Evolutionary conservation across 306 rosid species (phyloP).

Genomic region (Fragaria vesca): DNA sequence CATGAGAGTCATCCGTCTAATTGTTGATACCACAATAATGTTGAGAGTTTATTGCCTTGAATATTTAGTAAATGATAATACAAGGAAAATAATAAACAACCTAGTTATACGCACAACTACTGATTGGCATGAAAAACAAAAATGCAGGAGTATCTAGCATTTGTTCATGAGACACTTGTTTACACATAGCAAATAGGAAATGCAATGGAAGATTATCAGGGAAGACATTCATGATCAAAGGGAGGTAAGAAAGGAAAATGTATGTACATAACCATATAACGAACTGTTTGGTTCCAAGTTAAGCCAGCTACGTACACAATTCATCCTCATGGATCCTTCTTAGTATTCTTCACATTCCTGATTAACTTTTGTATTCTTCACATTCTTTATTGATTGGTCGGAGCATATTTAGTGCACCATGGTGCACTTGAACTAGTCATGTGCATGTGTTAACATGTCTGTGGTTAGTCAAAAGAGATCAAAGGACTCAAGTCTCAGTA

Average conservation of each 20-base stretch:
- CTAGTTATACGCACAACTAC: not conserved
- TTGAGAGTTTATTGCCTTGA: slow-evolving; percentile 4
- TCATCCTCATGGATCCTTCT: not conserved
- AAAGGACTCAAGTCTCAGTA: too few relatives aligned
- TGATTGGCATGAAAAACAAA: not conserved
- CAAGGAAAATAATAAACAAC: not conserved
- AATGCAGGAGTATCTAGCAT: not conserved
- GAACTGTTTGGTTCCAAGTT: not conserved
- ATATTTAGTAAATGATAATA: not conserved
- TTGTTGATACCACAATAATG: slow-evolving; percentile 44
- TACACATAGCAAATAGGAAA: not conserved
- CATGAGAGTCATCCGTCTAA: slow-evolving; percentile 77
- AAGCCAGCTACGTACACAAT: not conserved
- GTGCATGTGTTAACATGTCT: too few relatives aligned
- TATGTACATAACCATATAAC: not conserved
- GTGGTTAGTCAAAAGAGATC: too few relatives aligned
- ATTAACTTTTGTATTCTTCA: not conserved
- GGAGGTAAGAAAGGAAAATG: not conserved
- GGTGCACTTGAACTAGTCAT: too few relatives aligned
- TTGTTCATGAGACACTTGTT: not conserved
- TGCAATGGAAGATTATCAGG: not conserved
- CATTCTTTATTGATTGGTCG: too few relatives aligned
- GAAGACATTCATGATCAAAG: not conserved
- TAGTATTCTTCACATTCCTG: not conserved
- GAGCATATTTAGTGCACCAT: too few relatives aligned